Evolutionary conservation across 345 rosid species (phyloP), one percentile per base, ranked within the genome.

Genomic region (Diplotaxis tenuifolia): DNA sequence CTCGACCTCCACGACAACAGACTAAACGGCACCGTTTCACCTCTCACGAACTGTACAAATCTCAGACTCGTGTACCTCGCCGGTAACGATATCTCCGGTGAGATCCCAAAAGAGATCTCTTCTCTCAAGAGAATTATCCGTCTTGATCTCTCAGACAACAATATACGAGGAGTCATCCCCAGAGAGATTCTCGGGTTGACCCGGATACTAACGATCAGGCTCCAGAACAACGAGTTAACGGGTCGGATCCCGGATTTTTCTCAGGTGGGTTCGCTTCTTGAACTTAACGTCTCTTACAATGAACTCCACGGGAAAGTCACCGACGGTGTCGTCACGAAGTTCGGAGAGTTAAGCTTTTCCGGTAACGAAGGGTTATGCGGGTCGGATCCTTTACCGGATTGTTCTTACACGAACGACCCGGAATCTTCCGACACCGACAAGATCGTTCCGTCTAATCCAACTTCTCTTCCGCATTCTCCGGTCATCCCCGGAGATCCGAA

Each of bases 351-450:
- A 73, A 89, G 96, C 75, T 89, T 94, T 58, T 32, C 81, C 14
- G 98, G 97, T 19, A 91, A 94, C 67, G 89, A 81, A 78, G 97
- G 88, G 4, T 69, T 94, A 0, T 94, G 98, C 32, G 98, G 98
- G 53, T 68, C 91, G 40, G 78, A 72, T 63, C 93, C 98, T 4
- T 75, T 91, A 25, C 89, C 86, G 14, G 80, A 5, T 5, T 94
- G 98, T 65, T 78, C 96, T 18, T 75, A 78, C 59, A 78, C 85
- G 1, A 83, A 82, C 7, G 66, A 78, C 22, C 80, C 83, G 28
- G 83, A 87, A 9, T 72, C 80, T 77, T 66, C 80, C 2, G 16
- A 77, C n/a, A 66, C 80, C 1, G 79, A 77, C 56, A 73, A 68
- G 62, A 88, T 85, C 2, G 96, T 93, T 45, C 89, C 89, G 2